Evolutionary conservation across 1,139 yeast species (phyloP).

Genomic region (Zygotorulaspora mrakii): DNA sequence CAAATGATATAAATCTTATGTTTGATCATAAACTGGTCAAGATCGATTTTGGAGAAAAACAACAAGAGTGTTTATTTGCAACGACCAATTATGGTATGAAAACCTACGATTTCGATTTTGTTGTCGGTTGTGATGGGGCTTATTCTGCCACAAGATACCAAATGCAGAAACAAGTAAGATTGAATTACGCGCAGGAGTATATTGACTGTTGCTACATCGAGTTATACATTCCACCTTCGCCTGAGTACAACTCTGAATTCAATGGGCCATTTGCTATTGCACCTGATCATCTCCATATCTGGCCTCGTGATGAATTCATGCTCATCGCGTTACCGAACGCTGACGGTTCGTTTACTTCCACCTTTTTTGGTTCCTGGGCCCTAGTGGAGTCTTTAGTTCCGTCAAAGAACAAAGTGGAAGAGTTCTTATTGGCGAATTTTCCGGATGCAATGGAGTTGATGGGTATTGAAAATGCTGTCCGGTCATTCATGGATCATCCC

Average conservation of each 20-base stretch:
- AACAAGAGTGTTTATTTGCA: slow-evolving; percentile 33
- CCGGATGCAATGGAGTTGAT: slow-evolving; percentile 71
- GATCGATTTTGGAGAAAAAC: slow-evolving; percentile 34
- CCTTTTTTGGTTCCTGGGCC: slow-evolving; percentile 83
- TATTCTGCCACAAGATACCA: slow-evolving; percentile 71
- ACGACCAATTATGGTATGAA: slow-evolving; percentile 15
- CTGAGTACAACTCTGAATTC: slow-evolving; percentile 25
- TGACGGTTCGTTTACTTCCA: slow-evolving; percentile 85
- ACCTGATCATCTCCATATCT: slow-evolving; percentile 80
- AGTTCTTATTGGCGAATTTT: slow-evolving; percentile 59
- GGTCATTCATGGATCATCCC: slow-evolving; percentile 59
- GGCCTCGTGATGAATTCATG: slow-evolving; percentile 90
- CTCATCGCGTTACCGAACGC: slow-evolving; percentile 81
- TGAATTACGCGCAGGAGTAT: slow-evolving; percentile 72
- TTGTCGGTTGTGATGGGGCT: slow-evolving; percentile 86
- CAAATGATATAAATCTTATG: slow-evolving; percentile 41
- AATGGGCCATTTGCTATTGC: slow-evolving; percentile 47
- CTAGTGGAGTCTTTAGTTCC: slow-evolving; percentile 51
- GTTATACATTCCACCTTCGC: slow-evolving; percentile 62
- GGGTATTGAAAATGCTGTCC: slow-evolving; percentile 52
- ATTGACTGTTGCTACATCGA: slow-evolving; percentile 85
- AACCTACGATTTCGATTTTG: slow-evolving; percentile 46
- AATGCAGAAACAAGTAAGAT: slow-evolving; percentile 61
- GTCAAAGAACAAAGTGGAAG: slow-evolving; percentile 43
- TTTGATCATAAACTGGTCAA: slow-evolving; percentile 58